Evolutionary conservation across 2,329 filamentous ascomycete genomes (phyloP).

Genomic region (Corynespora cassiicola): DNA sequence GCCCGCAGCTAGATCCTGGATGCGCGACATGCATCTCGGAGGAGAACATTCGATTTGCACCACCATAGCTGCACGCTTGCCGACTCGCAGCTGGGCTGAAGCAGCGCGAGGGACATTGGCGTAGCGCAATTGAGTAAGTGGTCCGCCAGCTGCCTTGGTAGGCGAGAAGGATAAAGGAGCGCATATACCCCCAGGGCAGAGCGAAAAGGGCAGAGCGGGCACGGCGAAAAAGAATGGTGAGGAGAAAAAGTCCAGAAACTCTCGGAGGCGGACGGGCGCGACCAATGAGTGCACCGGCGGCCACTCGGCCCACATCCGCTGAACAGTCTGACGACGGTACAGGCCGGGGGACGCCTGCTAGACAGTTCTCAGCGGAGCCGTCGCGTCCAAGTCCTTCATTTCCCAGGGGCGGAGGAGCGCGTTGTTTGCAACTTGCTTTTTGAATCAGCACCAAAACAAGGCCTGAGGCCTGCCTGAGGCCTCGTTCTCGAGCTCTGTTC

Average conservation of each 20-base stretch:
- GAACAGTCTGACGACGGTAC: slow-evolving; percentile 17
- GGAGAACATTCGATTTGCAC: slow-evolving; percentile 31
- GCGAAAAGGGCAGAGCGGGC: no score
- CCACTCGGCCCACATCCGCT: slow-evolving; percentile 6
- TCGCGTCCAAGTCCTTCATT: slow-evolving; percentile 38
- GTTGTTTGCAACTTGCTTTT: slow-evolving; percentile 40
- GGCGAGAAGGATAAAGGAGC: no score
- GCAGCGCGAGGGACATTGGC: slow-evolving; percentile 31
- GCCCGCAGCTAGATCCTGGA: slow-evolving; percentile 33
- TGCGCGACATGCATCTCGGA: slow-evolving; percentile 36
- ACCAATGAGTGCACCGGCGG: slow-evolving; percentile 22
- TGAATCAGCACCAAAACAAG: slow-evolving; percentile 30
- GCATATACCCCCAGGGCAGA: no score
- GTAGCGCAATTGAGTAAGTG: slow-evolving; percentile 29
- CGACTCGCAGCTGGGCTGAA: slow-evolving; percentile 25
- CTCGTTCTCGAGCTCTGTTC: no score
- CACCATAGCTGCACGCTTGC: slow-evolving; percentile 29
- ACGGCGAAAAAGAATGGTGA: slow-evolving; percentile 21
- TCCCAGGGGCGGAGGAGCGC: slow-evolving; percentile 42
- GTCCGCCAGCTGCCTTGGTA: no score
- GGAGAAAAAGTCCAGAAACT: slow-evolving; percentile 8
- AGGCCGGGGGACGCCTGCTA: slow-evolving; percentile 33
- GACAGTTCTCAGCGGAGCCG: slow-evolving; percentile 29
- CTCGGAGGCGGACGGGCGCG: slow-evolving; percentile 9
- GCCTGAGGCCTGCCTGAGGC: no score